phyloP scores from a whole-genome alignment of 441 rosid genomes.

The Bruguiera hainesii region DNA sequence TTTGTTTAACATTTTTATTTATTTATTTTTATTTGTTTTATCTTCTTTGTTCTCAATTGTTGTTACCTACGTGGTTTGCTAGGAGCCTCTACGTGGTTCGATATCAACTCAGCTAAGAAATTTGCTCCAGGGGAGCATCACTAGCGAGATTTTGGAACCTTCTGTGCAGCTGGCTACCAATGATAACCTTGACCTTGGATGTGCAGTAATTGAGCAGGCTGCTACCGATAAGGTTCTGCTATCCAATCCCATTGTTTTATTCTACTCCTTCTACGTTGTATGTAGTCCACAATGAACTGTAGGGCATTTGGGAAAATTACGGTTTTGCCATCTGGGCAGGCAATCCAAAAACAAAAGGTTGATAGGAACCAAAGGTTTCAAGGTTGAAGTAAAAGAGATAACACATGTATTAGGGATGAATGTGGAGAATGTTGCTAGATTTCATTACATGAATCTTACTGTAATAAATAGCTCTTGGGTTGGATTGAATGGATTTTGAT shows the following conservation, averaged over 20 bases:
- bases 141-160: constrained; percentile 77
- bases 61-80: constrained; percentile 24
- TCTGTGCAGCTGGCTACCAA: constrained; percentile 96
- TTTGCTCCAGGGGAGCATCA: constrained; percentile 64
- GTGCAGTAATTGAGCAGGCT: constrained; percentile 98
- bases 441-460: background rate
- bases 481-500: background rate
- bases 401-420: too few species aligned
- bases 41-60: constrained; percentile 4
- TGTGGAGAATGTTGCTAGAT: background rate
- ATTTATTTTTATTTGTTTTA: constrained; percentile 1
- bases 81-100: constrained; percentile 95
- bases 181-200: constrained; percentile 98
- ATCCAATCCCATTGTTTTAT: background rate
- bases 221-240: constrained; percentile 87
- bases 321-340: too few species aligned
- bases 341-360: too few species aligned
- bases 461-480: background rate
- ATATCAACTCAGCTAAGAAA: constrained; percentile 85
- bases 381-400: too few species aligned
- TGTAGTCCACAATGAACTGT: background rate
- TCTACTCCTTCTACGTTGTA: background rate
- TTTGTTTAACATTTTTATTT: background rate
- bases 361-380: too few species aligned
- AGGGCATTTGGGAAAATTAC: too few species aligned